Conservation (phyloP, 768 basidiomycete species). For the Hygrophorus pudorinus region DNA sequence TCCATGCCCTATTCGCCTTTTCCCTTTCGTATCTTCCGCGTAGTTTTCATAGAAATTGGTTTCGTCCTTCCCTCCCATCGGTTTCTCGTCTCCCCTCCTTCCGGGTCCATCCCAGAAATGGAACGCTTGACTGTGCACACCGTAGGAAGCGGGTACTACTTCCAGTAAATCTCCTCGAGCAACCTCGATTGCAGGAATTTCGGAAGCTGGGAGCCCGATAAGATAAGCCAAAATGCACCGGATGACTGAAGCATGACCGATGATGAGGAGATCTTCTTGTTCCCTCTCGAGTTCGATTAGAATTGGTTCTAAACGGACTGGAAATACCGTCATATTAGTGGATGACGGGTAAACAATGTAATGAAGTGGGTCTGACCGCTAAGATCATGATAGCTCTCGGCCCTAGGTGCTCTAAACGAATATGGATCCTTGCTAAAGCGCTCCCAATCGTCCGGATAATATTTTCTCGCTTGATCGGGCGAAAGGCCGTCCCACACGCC, state of each 20-base stretch:
- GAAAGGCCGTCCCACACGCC: slow-evolving; percentile 96
- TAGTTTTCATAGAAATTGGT: slow-evolving; percentile 87
- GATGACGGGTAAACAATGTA: slow-evolving; percentile 6
- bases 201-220: slow-evolving; percentile 87
- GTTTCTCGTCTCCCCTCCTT: slow-evolving; percentile 26
- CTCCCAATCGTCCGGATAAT: slow-evolving; percentile 92
- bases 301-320: slow-evolving; percentile 88
- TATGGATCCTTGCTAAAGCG: slow-evolving; percentile 91
- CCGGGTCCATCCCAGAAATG: slow-evolving; percentile 92
- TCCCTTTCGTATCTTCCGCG: slow-evolving; percentile 73
- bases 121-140: slow-evolving; percentile 82
- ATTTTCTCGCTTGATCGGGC: slow-evolving; percentile 79
- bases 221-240: slow-evolving; percentile 90
- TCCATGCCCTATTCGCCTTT: slow-evolving; percentile 46
- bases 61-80: slow-evolving; percentile 42
- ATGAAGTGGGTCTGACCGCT: slow-evolving; percentile 40
- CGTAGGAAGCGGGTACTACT: slow-evolving; percentile 80
- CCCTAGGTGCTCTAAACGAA: slow-evolving; percentile 80
- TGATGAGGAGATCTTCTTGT: slow-evolving; percentile 90
- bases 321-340: slow-evolving; percentile 3
- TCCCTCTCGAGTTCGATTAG: slow-evolving; percentile 92
- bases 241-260: slow-evolving; percentile 95
- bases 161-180: slow-evolving; percentile 95
- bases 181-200: slow-evolving; percentile 96
- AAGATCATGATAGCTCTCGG: slow-evolving; percentile 96